Evolutionary conservation across 768 basidiomycete species (phyloP).

Genomic region (Lentinula sp.): DNA sequence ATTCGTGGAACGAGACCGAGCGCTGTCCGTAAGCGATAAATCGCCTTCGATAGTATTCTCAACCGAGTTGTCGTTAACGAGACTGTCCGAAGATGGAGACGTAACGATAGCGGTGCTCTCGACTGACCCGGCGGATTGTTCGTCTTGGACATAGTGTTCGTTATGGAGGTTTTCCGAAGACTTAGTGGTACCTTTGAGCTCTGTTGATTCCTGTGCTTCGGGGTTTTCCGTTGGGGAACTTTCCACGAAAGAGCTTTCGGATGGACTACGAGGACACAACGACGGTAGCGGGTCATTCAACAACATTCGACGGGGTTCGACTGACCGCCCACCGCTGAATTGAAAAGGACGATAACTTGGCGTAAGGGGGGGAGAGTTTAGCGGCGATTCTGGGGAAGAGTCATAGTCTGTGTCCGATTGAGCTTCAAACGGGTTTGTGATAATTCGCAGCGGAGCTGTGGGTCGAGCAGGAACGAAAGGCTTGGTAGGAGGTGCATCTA

Average conservation of each 20-base stretch:
- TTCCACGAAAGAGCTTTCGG: not conserved
- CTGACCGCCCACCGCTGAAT: not conserved
- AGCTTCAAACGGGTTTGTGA: not conserved
- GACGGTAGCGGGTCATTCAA: not conserved
- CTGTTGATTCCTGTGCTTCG: no score
- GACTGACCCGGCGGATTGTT: no score
- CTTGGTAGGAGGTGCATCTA: not conserved
- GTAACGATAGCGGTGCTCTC: not conserved
- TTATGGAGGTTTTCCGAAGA: not conserved
- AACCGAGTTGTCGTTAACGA: not conserved
- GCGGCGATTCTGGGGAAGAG: not conserved
- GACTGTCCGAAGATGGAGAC: not conserved
- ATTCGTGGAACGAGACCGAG: not conserved
- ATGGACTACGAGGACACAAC: not conserved
- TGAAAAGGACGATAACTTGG: not conserved
- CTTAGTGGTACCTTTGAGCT: not conserved
- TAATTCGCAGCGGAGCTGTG: not conserved
- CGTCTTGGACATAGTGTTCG: no score
- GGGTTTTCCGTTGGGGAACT: not conserved
- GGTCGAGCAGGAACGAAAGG: not conserved
- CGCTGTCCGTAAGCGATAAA: not conserved
- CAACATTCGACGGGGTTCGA: not conserved
- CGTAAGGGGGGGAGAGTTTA: not conserved
- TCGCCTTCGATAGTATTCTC: not conserved
- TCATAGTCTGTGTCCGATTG: not conserved